Percentiles rank a stretch among this genome's conserved stretches.
Conservation (phyloP, 2,329 filamentous ascomycete species). For the Cercospora sesami region DNA sequence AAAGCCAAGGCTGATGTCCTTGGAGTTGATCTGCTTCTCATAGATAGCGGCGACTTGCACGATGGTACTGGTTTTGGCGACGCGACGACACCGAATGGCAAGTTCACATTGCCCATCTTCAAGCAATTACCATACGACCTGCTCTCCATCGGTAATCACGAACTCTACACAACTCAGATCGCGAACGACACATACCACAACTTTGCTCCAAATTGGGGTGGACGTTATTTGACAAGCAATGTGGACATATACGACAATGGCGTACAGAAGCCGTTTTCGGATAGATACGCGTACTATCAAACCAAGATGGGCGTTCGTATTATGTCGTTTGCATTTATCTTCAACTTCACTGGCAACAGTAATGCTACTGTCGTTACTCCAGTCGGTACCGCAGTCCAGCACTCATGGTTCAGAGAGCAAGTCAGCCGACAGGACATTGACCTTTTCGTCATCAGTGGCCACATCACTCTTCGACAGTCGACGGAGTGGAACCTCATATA, state of each 20-base stretch:
- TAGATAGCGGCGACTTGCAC: conserved; percentile 67
- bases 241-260: conserved; percentile 46
- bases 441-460: conserved; percentile 63
- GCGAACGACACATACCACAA: conserved; percentile 62
- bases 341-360: conserved; percentile 57
- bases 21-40: conserved; percentile 60
- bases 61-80: conserved; percentile 61
- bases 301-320: conserved; percentile 52
- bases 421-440: conserved; percentile 61
- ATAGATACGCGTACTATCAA: conserved; percentile 51
- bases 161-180: conserved; percentile 63
- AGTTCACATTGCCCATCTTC: conserved; percentile 55
- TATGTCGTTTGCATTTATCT: conserved; percentile 56
- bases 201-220: conserved; percentile 60
- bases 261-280: conserved; percentile 39
- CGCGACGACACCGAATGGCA: conserved; percentile 56
- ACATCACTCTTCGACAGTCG: conserved; percentile 56
- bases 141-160: conserved; percentile 62
- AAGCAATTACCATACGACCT: conserved; percentile 51
- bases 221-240: conserved; percentile 56
- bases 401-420: conserved; percentile 62
- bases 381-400: conserved; percentile 53
- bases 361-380: conserved; percentile 63
- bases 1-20: conserved; percentile 58
- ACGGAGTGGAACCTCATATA: conserved; percentile 54